Evolutionary conservation across 176 grass and related monocot species (phyloP).

Genomic region (Rhynchospora pubera): DNA sequence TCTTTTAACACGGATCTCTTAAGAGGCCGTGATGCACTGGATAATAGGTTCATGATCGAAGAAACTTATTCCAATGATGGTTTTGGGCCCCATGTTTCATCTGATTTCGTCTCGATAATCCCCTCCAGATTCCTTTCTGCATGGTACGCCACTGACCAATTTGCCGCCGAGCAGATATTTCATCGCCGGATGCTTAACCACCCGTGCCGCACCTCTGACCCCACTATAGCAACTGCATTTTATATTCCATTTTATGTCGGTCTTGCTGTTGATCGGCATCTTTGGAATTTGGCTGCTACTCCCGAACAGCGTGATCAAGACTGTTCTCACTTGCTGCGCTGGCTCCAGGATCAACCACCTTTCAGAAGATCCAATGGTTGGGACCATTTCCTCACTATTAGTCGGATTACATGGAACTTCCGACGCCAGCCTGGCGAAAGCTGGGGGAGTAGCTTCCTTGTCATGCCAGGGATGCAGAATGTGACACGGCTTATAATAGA

Average conservation of each 20-base stretch:
- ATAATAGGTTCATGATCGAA: conserved; percentile 47
- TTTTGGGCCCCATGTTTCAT: conserved; percentile 39
- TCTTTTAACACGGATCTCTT: conserved; percentile 67
- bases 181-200: conserved; percentile 71
- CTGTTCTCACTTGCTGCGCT: conserved; percentile 45
- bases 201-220: conserved; percentile 50
- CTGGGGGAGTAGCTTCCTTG: conserved; percentile 73
- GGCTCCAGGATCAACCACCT: conserved; percentile 49
- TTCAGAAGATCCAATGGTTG: conserved; percentile 50
- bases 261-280: conserved; percentile 57
- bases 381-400: conserved; percentile 77
- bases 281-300: conserved; percentile 47
- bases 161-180: conserved; percentile 65
- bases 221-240: conserved; percentile 47
- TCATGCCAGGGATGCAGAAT: conserved; percentile 69
- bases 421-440: conserved; percentile 38
- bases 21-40: conserved; percentile 33
- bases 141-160: conserved; percentile 88
- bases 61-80: conserved; percentile 56
- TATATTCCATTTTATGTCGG: conserved; percentile 87
- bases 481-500: conserved; percentile 86
- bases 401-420: conserved; percentile 96
- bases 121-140: conserved; percentile 35
- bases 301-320: conserved; percentile 54
- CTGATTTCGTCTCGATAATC: conserved; percentile 36